Conservation (phyloP, 2,329 filamentous ascomycete genomes). For the Colletotrichum nymphaeae region DNA sequence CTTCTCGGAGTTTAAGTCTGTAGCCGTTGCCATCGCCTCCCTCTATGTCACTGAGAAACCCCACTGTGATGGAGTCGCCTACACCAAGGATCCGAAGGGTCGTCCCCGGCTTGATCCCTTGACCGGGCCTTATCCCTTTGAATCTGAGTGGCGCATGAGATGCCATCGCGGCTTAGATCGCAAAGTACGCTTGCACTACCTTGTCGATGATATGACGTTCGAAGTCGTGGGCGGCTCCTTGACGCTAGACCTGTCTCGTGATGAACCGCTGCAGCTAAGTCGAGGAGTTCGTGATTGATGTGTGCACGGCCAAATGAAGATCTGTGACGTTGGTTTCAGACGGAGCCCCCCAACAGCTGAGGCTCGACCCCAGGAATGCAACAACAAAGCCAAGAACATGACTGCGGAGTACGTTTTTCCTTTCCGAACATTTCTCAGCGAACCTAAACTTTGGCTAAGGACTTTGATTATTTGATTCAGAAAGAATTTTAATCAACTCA, state of each 20-base stretch:
- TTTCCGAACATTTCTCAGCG: background rate
- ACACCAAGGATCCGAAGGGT: constrained; percentile 50
- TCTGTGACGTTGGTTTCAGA: constrained; percentile 3
- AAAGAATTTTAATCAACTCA: too few species aligned
- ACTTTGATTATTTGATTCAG: too few species aligned
- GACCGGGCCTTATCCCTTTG: constrained; percentile 10
- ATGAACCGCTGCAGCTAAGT: too few species aligned
- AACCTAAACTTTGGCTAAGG: background rate
- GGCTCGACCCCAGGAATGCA: background rate
- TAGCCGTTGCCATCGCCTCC: constrained; percentile 51
- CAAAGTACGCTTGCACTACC: background rate
- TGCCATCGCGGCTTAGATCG: background rate
- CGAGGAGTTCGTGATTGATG: too few species aligned
- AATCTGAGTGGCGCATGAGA: constrained; percentile 5
- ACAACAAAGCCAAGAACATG: background rate
- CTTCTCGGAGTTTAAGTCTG: constrained; percentile 42
- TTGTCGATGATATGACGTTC: background rate
- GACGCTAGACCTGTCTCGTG: background rate
- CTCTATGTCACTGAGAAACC: constrained; percentile 36
- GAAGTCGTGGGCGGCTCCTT: background rate
- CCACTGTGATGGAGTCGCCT: constrained; percentile 52
- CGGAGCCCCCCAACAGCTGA: too few species aligned
- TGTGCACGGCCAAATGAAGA: background rate
- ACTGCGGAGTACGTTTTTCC: background rate
- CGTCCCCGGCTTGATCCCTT: constrained; percentile 39